These are phyloP conservation scores for Alisma plantagoaquatica DNA, from an alignment of 106 monocot species.

Conservation along the genomic window DNA sequence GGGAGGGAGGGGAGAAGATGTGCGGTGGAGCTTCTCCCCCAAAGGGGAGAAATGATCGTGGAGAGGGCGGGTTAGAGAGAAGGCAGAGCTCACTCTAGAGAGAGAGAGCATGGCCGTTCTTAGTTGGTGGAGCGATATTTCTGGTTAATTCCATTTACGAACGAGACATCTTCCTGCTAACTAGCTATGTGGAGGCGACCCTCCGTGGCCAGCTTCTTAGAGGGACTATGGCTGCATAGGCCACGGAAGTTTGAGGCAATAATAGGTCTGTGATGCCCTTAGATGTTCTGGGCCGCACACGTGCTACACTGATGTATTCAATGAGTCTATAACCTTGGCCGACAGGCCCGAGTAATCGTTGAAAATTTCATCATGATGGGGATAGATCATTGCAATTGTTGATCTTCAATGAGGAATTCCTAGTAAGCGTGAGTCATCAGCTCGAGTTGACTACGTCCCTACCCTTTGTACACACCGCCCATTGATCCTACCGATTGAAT, in stretches of 20 bases:
- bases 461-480: no score
- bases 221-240: constrained; percentile 62
- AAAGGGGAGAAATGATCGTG: no score
- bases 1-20: no score
- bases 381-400: constrained; percentile 23
- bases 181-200: constrained; percentile 6
- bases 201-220: constrained; percentile 42
- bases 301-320: constrained; percentile 36
- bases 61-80: no score
- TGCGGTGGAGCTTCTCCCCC: no score
- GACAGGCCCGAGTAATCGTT: constrained; percentile 15
- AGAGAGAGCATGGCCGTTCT: constrained; percentile 78
- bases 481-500: no score
- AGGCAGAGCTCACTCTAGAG: constrained; percentile 69
- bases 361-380: constrained; percentile 25
- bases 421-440: constrained; percentile 16
- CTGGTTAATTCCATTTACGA: constrained; percentile 19
- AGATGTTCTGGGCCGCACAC: constrained; percentile 63
- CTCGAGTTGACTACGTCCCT: no score
- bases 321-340: constrained; percentile 22
- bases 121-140: constrained; percentile 21
- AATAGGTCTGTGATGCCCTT: constrained; percentile 62
- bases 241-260: constrained; percentile 55
- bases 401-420: constrained; percentile 23
- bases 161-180: no score